Percentiles rank a stretch among this genome's conserved stretches.
Conservation (phyloP, 176 grass and related monocot genomes). For the Miscanthus lutarioriparius region DNA sequence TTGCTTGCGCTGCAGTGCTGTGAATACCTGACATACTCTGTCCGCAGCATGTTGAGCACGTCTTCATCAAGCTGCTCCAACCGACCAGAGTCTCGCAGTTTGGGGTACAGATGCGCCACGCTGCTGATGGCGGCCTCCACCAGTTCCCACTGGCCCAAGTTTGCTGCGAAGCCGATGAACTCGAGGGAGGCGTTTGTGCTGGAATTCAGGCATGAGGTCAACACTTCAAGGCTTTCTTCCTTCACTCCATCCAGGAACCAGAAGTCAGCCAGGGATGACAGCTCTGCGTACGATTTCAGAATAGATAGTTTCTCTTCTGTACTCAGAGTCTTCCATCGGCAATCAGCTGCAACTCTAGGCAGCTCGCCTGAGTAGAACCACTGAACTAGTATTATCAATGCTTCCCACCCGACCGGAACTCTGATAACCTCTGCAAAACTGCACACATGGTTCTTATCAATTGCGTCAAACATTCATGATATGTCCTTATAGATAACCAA, state of each 20-base stretch:
- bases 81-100: constrained; percentile 53
- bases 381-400: constrained; percentile 51
- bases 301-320: constrained; percentile 41
- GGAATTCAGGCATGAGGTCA: constrained; percentile 43
- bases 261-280: constrained; percentile 75
- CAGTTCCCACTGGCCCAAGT: constrained; percentile 60
- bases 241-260: constrained; percentile 73
- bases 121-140: constrained; percentile 46
- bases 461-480: not conserved
- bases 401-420: constrained; percentile 59
- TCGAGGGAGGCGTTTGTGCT: constrained; percentile 32
- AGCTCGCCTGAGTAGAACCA: constrained; percentile 74
- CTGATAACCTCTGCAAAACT: constrained; percentile 63
- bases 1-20: not conserved
- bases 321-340: constrained; percentile 54
- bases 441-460: constrained; percentile 18
- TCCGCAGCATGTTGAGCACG: constrained; percentile 61
- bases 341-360: constrained; percentile 33
- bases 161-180: constrained; percentile 42
- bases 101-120: constrained; percentile 62
- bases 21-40: constrained; percentile 51
- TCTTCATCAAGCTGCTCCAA: constrained; percentile 67
- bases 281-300: constrained; percentile 52
- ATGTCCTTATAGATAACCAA: not conserved
- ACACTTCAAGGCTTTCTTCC: constrained; percentile 48